These are phyloP conservation scores for Penicillium goetzii DNA, from an alignment of 495 filamentous ascomycete genomes.

Conservation along the genomic window DNA sequence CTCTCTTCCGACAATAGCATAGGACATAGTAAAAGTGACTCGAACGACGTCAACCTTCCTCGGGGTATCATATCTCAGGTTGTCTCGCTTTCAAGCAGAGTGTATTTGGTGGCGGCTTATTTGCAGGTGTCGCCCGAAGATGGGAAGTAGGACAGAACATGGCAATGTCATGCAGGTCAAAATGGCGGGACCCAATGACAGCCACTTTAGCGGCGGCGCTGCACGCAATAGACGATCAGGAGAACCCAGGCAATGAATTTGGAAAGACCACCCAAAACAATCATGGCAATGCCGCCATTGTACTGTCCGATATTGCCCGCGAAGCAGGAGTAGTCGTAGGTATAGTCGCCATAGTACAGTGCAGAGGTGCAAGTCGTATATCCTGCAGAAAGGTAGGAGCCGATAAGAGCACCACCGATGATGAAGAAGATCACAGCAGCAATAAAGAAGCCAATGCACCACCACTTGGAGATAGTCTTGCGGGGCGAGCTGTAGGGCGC, in stretches of 20 bases:
- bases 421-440: conserved; percentile 27
- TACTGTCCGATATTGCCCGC: conserved; percentile 17
- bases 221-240: conserved; percentile 26
- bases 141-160: background rate
- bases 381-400: conserved; percentile 15
- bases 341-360: conserved; percentile 12
- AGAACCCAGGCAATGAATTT: conserved; percentile 30
- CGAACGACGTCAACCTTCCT: background rate
- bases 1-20: background rate
- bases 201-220: conserved; percentile 18
- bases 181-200: background rate
- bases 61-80: background rate
- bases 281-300: conserved; percentile 22
- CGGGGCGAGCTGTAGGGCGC: conserved; percentile 1
- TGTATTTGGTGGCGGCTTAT: background rate
- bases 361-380: conserved; percentile 13
- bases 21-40: background rate
- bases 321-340: conserved; percentile 15
- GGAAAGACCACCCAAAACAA: conserved; percentile 23
- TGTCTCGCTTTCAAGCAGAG: background rate
- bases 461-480: conserved; percentile 21
- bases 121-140: background rate
- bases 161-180: background rate
- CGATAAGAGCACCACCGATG: conserved; percentile 29
- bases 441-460: conserved; percentile 28